Evolutionary conservation across 2,329 filamentous ascomycete genomes (phyloP), one percentile per base, ranked within the genome.

Genomic region (Claviceps africana): DNA sequence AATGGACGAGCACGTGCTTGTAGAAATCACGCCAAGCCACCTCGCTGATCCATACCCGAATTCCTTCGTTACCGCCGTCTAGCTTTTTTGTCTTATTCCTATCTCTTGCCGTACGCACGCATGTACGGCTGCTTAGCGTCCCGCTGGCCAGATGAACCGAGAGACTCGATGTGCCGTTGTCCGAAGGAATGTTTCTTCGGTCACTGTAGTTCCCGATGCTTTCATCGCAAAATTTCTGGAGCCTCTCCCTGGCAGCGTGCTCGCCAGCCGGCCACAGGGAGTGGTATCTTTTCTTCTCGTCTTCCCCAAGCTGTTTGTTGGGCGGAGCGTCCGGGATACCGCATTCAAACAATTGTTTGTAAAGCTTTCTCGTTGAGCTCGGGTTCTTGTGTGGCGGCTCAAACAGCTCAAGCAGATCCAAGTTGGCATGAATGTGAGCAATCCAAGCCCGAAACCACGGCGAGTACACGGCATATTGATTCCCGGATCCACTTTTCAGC

Each of bases 11-110:
- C 3, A 95, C 86, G 63, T 93, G 86, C 61, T 83, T 88, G 69
- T 94, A 94, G 61, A 94, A 94, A 61, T 94, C 88, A 15, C 88
- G 74, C 88, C 88, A 93, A 0, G 86, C 88, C 3, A 94, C 75
- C 65, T 94, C 88, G 51, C 82, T 82, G 56, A 93, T 88, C 87
- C 87, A 94, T 0, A 74, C 73, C 49, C 77, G 72, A 53, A 86
- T 83, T 0, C 86, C 86, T 17, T 78, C 67, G 21, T 77, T 75
- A 0, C 85, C 84, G 1, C 72, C 78, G 54, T 88, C 79, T 1
- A 95, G 73, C 53, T 80, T 78, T 63, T 77, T 79, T 1, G 76
- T 77, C 28, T 71, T 79, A 60, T 87, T 86, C 31, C 71, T 68
- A 51, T 81, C 76, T 33, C 79, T 74, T 0, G 87, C 86, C 30